Percentiles rank a stretch among this genome's conserved stretches.
Evolutionary conservation across 805 yeast genomes (phyloP).

Genomic region (Jamesozyma spencerorum): DNA sequence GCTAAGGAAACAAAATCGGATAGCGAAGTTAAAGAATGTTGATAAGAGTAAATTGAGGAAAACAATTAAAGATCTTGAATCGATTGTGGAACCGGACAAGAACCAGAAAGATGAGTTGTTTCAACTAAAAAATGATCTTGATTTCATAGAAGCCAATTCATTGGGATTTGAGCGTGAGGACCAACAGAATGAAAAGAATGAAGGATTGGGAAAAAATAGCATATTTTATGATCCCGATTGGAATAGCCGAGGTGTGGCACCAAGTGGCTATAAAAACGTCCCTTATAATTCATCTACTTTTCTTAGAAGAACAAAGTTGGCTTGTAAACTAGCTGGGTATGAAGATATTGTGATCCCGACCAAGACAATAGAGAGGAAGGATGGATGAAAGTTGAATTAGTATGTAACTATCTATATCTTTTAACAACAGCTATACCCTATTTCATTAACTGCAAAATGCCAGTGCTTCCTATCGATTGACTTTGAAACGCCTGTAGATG

Average conservation of each 20-base stretch:
- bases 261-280: slow-evolving; percentile 26
- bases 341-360: slow-evolving; percentile 2
- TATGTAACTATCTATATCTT: too few species aligned
- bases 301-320: slow-evolving; percentile 21
- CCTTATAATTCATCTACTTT: slow-evolving; percentile 25
- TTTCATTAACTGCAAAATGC: too few species aligned
- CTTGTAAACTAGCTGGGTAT: slow-evolving; percentile 6
- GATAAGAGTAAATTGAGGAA: slow-evolving; percentile 18
- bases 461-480: too few species aligned
- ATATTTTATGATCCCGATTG: slow-evolving; percentile 58
- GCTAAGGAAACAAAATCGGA: slow-evolving; percentile 14
- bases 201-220: slow-evolving; percentile 39
- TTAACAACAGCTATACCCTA: too few species aligned
- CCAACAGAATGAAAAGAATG: background rate
- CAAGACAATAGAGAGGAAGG: too few species aligned
- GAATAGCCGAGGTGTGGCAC: slow-evolving; percentile 52
- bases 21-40: slow-evolving; percentile 17
- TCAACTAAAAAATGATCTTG: slow-evolving; percentile 34
- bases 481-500: too few species aligned
- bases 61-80: slow-evolving; percentile 20
- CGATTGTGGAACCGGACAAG: slow-evolving; percentile 24
- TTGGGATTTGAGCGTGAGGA: slow-evolving; percentile 4
- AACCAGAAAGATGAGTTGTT: slow-evolving; percentile 30
- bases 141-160: slow-evolving; percentile 26
- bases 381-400: too few species aligned